These are phyloP conservation scores for Metroxylon sagu DNA, from an alignment of 176 grass and related monocot genomes.

Conservation along the genomic window DNA sequence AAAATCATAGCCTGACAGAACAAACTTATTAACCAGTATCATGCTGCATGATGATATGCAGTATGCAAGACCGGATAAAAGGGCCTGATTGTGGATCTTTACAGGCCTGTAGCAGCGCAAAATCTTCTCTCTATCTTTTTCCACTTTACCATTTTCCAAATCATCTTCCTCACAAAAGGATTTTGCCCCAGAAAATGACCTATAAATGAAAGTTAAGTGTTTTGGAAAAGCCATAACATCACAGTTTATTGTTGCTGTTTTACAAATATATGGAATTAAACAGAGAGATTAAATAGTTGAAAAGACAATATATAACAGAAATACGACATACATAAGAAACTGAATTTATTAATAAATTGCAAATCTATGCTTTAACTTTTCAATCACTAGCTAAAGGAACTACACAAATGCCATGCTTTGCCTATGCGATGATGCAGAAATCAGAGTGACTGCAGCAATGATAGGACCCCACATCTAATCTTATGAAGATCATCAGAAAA, in stretches of 20 bases:
- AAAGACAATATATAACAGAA: no score
- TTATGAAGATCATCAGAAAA: no score
- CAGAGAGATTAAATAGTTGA: no score
- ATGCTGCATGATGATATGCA: slow-evolving; percentile 91
- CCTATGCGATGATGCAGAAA: no score
- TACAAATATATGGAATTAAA: not conserved
- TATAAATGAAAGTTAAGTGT: slow-evolving; percentile 27
- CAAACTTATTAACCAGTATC: slow-evolving; percentile 91
- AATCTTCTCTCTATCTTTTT: slow-evolving; percentile 56
- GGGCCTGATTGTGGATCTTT: slow-evolving; percentile 65
- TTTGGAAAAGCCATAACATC: slow-evolving; percentile 9
- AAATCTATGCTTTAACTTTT: no score
- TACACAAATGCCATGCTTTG: no score
- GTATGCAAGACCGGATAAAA: slow-evolving; percentile 85
- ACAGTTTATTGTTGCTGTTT: slow-evolving; percentile 2
- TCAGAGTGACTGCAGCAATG: no score
- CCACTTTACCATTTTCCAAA: slow-evolving; percentile 70
- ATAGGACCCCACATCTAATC: no score
- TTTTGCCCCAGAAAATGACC: slow-evolving; percentile 32
- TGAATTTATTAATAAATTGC: no score
- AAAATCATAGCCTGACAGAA: slow-evolving; percentile 81
- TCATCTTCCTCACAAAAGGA: slow-evolving; percentile 47
- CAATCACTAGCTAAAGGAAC: no score
- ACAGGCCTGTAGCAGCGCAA: slow-evolving; percentile 25
- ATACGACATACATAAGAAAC: no score